phyloP scores from a whole-genome alignment of 108 stramenopile species.

The Heterococcus sp. region DNA sequence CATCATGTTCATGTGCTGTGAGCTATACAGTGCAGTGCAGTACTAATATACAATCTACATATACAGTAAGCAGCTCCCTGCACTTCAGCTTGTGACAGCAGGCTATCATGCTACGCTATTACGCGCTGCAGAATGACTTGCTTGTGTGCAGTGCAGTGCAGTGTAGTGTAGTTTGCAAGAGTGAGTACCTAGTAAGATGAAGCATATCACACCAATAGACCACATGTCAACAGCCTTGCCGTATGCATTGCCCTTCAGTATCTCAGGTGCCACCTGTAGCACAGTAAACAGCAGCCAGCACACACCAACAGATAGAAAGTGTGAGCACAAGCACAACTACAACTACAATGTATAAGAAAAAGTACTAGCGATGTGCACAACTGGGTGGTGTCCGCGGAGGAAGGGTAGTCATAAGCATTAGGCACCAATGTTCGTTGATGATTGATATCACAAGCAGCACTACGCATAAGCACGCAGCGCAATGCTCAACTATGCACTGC shows the following conservation, averaged over 20 bases:
- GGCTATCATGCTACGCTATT: no score
- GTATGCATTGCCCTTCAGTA: constrained; percentile 77
- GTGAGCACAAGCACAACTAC: background rate
- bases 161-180: background rate
- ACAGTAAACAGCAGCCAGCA: background rate
- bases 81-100: no score
- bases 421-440: background rate
- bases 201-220: constrained; percentile 3
- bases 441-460: background rate
- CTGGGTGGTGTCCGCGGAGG: background rate
- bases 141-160: background rate
- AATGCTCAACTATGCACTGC: no score
- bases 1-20: no score
- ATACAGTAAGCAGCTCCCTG: no score
- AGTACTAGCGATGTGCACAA: background rate
- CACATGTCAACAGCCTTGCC: constrained; percentile 61
- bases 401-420: background rate
- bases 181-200: constrained; percentile 37
- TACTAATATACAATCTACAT: no score
- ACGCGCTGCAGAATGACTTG: no score
- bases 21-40: no score
- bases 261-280: constrained; percentile 89
- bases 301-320: background rate
- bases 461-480: no score
- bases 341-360: background rate